Evolutionary conservation across 1,284 basidiomycete genomes (phyloP).

Genomic region (Ustilago hordei): DNA sequence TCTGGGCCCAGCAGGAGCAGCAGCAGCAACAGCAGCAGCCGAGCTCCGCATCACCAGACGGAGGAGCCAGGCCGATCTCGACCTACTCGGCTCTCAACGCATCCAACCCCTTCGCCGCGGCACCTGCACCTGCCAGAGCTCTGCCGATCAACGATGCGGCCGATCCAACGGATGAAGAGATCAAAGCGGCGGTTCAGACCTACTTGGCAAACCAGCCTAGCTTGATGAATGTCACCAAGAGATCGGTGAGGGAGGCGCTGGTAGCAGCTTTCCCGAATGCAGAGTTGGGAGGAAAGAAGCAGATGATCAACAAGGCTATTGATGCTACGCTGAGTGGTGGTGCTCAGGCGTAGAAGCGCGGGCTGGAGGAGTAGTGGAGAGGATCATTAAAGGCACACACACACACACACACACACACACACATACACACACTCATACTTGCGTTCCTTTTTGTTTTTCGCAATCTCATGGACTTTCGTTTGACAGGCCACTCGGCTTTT

Average conservation of each 20-base stretch:
- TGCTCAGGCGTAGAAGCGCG: conserved; percentile 32
- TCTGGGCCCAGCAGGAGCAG: conserved; percentile 31
- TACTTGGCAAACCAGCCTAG: conserved; percentile 66
- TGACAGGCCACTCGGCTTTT: too few relatives aligned
- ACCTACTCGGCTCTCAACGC: conserved; percentile 42
- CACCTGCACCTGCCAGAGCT: conserved; percentile 13
- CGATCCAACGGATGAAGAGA: conserved; percentile 62
- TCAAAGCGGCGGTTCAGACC: conserved; percentile 55
- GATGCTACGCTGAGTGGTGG: conserved; percentile 65
- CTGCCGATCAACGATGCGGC: conserved; percentile 46
- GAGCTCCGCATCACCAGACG: background rate
- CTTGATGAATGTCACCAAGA: conserved; percentile 67
- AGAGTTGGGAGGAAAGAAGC: conserved; percentile 55
- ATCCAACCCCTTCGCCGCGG: conserved; percentile 53
- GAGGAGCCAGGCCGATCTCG: conserved; percentile 30
- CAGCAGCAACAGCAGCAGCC: conserved; percentile 11
- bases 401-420: background rate
- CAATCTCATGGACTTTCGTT: conserved; percentile 21
- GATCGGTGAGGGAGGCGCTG: conserved; percentile 64
- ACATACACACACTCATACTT: conserved; percentile 2
- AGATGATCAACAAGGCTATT: conserved; percentile 65
- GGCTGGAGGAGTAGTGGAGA: background rate
- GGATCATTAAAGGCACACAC: background rate
- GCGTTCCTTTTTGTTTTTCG: conserved; percentile 7
- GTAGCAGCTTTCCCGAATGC: conserved; percentile 66